Conservation (phyloP, 2,329 filamentous ascomycete species). For the Coniochaeta hoffmannii region DNA sequence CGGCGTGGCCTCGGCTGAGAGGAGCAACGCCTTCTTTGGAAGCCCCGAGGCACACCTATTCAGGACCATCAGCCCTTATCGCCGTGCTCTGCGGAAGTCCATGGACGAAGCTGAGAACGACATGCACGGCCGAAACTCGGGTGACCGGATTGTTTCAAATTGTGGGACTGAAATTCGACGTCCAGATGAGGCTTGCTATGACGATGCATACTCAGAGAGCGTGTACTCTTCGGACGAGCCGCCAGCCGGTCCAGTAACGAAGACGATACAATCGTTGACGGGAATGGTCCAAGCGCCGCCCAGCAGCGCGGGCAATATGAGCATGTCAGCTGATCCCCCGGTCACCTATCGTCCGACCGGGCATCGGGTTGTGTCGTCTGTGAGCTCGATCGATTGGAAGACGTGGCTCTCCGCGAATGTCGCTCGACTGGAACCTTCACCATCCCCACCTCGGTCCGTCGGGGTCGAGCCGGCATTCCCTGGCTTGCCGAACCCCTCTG, state of each 20-base stretch:
- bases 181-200: background rate
- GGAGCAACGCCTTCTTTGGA: conserved; percentile 43
- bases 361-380: conserved; percentile 29
- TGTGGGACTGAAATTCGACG: conserved; percentile 1
- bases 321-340: conserved; percentile 15
- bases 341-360: conserved; percentile 19
- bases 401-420: conserved; percentile 29
- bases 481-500: conserved; percentile 15
- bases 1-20: conserved; percentile 13
- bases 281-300: background rate
- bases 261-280: background rate
- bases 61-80: conserved; percentile 47
- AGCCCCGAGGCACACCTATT: conserved; percentile 45
- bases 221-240: conserved; percentile 3
- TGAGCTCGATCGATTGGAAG: conserved; percentile 39
- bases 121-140: conserved; percentile 11
- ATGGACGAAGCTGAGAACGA: conserved; percentile 24
- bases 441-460: conserved; percentile 13
- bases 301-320: conserved; percentile 8
- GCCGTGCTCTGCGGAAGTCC: conserved; percentile 39
- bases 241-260: background rate
- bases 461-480: conserved; percentile 17
- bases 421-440: conserved; percentile 22
- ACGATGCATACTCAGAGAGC: background rate
- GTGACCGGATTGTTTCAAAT: conserved; percentile 2